Evolutionary conservation across 768 basidiomycete genomes (phyloP).

Genomic region (Collybia sordida): DNA sequence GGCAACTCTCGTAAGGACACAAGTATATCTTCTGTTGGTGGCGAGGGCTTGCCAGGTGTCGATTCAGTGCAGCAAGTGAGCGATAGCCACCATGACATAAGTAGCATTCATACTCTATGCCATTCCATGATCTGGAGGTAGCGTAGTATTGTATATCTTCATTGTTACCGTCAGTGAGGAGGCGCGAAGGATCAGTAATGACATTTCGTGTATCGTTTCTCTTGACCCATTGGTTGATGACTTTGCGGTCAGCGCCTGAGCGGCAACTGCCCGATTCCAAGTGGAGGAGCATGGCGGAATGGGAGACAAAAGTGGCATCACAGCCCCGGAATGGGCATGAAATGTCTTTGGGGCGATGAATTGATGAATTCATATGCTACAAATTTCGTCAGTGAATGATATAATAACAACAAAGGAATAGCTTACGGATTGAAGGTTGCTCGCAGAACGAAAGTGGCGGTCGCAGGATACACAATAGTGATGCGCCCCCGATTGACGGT

Average conservation of each 20-base stretch:
- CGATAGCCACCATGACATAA: slow-evolving; percentile 49
- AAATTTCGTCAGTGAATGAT: background rate
- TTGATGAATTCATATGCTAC: slow-evolving; percentile 53
- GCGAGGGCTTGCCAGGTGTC: slow-evolving; percentile 62
- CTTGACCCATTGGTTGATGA: slow-evolving; percentile 42
- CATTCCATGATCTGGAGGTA: slow-evolving; percentile 41
- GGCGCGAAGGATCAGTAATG: slow-evolving; percentile 56
- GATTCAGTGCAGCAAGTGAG: slow-evolving; percentile 48
- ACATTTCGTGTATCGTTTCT: slow-evolving; percentile 42
- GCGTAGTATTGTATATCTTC: slow-evolving; percentile 27
- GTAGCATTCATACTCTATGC: slow-evolving; percentile 57
- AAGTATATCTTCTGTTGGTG: slow-evolving; percentile 54
- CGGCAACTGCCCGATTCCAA: slow-evolving; percentile 59
- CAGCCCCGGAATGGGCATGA: slow-evolving; percentile 45
- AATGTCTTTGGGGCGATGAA: slow-evolving; percentile 40
- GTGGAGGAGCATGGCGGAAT: slow-evolving; percentile 58
- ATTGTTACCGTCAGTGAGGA: slow-evolving; percentile 35
- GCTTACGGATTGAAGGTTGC: slow-evolving; percentile 30
- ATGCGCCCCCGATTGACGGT: slow-evolving; percentile 39
- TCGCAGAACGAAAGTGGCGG: slow-evolving; percentile 39
- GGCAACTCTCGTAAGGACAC: slow-evolving; percentile 52
- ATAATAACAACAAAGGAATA: background rate
- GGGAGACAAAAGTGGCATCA: slow-evolving; percentile 44
- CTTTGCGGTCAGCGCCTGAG: slow-evolving; percentile 43
- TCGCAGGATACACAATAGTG: slow-evolving; percentile 46